Base-by-base conservation (phyloP, 2,329 filamentous ascomycete genomes). In the Cladophialophora exuberans region DNA sequence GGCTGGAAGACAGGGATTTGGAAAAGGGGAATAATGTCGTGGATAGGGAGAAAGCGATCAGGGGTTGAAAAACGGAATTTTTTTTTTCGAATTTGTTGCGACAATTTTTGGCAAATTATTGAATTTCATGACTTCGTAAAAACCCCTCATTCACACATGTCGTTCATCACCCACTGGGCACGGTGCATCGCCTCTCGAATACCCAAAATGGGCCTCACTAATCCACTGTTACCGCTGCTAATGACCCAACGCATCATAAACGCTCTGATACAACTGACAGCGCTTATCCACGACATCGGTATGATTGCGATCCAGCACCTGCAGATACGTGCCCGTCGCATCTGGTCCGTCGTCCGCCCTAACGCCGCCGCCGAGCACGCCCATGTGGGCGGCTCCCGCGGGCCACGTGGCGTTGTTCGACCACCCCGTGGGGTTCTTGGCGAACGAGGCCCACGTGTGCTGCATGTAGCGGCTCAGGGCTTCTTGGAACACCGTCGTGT, bases 391-490 rank as follows among this genome's bases (percentile, higher is more conserved):
- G 3, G 35, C 15, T 2, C 35, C 66, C 59, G 20, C 17, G 20
- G 44, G 20, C 44, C 52, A 49, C 11, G 23, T 35, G 15, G 17
- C 22, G 6, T 59, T 63, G 1, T 65, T 38, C 3, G 66, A n/a
- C n/a, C n/a, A n/a, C n/a, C n/a, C n/a, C n/a, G n/a, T n/a, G n/a
- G n/a, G 66, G 41, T 66, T 42, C 51, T 63, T 67, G 3, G 64
- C 65, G 47, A 68, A 69, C 20, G 57, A 56, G 7, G 64, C 66
- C 64, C 66, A 68, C 1, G 63, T 63, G 13, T 30, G 54, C 61
- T 69, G 66, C 47, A 69, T 64, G 11, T 55, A 52, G 4, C 59
- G 52, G 20, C 63, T 64, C 22, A 68, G 18, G 7, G 55, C 46
- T 2, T 48, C 38, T 41, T 68, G 56, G 17, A 61, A 53, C 3